A percentile compares a stretch with the other conserved stretches of the same genome.
These are phyloP conservation scores for Aeschynomene evenia DNA, from an alignment of 306 rosid species.

Conservation along the genomic window DNA sequence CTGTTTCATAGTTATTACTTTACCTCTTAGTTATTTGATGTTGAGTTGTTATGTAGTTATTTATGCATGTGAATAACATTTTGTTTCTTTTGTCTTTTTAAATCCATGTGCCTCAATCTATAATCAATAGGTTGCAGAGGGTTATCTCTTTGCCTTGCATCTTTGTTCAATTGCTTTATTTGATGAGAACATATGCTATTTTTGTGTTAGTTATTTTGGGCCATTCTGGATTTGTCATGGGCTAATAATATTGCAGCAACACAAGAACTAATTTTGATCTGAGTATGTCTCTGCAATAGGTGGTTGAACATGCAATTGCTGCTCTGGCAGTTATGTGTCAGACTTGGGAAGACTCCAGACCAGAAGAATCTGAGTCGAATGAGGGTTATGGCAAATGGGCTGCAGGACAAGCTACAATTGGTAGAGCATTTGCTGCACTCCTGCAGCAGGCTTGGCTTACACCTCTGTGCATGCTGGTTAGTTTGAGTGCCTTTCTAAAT, in stretches of 20 bases:
- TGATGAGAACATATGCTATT: not conserved
- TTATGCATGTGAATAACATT: not conserved
- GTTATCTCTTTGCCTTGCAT: not conserved
- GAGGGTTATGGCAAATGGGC: constrained; percentile 54
- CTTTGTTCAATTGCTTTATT: constrained; percentile 19
- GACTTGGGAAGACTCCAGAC: constrained; percentile 65
- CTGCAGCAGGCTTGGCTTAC: constrained; percentile 85
- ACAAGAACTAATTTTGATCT: constrained; percentile 5
- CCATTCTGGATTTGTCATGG: not conserved
- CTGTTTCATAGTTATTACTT: not conserved
- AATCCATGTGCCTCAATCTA: constrained; percentile 3
- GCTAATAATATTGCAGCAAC: constrained; percentile 13
- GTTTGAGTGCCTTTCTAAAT: constrained; percentile 35
- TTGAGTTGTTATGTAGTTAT: not conserved
- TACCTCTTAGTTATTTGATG: not conserved
- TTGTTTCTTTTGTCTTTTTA: not conserved
- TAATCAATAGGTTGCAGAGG: not conserved
- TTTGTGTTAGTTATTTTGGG: not conserved
- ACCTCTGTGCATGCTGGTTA: constrained; percentile 50
- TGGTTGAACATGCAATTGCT: constrained; percentile 72
- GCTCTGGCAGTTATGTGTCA: constrained; percentile 74
- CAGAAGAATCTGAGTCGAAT: constrained; percentile 56
- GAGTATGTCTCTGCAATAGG: constrained; percentile 42
- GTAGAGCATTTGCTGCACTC: constrained; percentile 67
- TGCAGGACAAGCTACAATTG: constrained; percentile 48